A percentile compares a stretch with the other conserved stretches of the same genome.
These are phyloP conservation scores for Westerdykella aurantiaca DNA, from an alignment of 2,329 filamentous ascomycete species.

Conservation along the genomic window DNA sequence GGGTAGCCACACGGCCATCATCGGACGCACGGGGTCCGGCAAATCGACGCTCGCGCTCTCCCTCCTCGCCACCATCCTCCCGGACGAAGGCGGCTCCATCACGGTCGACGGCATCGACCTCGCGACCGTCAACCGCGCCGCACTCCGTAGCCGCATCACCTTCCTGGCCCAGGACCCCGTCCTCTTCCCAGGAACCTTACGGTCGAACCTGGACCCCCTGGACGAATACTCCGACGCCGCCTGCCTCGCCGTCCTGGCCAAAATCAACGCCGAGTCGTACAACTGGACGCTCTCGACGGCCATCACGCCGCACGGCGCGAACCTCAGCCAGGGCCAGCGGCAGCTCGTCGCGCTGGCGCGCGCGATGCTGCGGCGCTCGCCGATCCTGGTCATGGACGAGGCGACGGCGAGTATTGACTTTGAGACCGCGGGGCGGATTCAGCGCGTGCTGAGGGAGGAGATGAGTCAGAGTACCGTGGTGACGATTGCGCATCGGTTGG, in stretches of 20 bases:
- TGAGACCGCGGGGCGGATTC: slow-evolving; percentile 54
- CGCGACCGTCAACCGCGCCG: slow-evolving; percentile 53
- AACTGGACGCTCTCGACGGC: slow-evolving; percentile 52
- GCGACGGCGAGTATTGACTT: slow-evolving; percentile 61
- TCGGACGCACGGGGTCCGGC: slow-evolving; percentile 70
- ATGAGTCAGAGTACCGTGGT: slow-evolving; percentile 57
- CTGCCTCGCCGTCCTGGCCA: slow-evolving; percentile 49
- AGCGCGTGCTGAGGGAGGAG: slow-evolving; percentile 51
- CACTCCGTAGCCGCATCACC: slow-evolving; percentile 56
- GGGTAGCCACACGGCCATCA: slow-evolving; percentile 71
- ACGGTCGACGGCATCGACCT: slow-evolving; percentile 58
- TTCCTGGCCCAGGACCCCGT: slow-evolving; percentile 64
- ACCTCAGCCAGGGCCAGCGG: slow-evolving; percentile 59
- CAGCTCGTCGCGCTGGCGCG: slow-evolving; percentile 60
- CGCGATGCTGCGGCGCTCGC: slow-evolving; percentile 56
- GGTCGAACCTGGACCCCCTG: slow-evolving; percentile 58
- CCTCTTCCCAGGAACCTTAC: slow-evolving; percentile 57
- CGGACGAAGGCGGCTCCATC: slow-evolving; percentile 50
- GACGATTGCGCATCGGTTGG: slow-evolving; percentile 59
- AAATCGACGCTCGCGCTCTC: slow-evolving; percentile 70
- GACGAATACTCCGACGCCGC: slow-evolving; percentile 52
- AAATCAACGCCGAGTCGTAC: slow-evolving; percentile 50
- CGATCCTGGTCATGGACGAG: slow-evolving; percentile 61
- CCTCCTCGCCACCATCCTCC: slow-evolving; percentile 50
- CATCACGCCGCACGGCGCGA: slow-evolving; percentile 57